Conservation (phyloP, 78 protist species). For the Polysphondylium violaceum region DNA sequence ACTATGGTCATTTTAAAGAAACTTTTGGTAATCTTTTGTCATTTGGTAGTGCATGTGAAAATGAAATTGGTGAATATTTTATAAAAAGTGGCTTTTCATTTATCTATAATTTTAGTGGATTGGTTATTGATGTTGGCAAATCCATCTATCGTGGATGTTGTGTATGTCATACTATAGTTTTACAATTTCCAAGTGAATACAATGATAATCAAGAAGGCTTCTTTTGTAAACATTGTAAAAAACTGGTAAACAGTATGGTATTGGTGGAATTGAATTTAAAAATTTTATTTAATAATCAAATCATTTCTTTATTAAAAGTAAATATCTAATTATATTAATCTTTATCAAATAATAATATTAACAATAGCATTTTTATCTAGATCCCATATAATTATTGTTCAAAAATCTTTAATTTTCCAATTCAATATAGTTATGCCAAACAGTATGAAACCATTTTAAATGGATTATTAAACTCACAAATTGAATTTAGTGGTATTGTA, state of each 20-base stretch:
- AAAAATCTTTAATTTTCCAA: conserved; percentile 2
- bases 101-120: background rate
- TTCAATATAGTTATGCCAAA: background rate
- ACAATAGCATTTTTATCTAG: background rate
- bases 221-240: conserved; percentile 10
- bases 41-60: no score
- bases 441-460: background rate
- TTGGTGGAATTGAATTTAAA: conserved; percentile 12
- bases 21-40: background rate
- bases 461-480: background rate
- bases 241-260: background rate
- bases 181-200: conserved; percentile 11
- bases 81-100: background rate
- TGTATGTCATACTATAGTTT: conserved; percentile 12
- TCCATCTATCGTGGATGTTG: conserved; percentile 23
- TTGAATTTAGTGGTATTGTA: conserved; percentile 19
- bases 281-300: conserved; percentile 10
- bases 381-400: background rate
- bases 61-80: no score
- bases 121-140: background rate
- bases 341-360: background rate
- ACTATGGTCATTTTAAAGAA: background rate
- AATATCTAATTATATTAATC: background rate
- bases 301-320: background rate
- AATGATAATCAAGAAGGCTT: background rate